Percentiles rank a stretch among this genome's conserved stretches.
Evolutionary conservation across 352 stramenopile species (phyloP).

Genomic region (Achlya hypogyna): DNA sequence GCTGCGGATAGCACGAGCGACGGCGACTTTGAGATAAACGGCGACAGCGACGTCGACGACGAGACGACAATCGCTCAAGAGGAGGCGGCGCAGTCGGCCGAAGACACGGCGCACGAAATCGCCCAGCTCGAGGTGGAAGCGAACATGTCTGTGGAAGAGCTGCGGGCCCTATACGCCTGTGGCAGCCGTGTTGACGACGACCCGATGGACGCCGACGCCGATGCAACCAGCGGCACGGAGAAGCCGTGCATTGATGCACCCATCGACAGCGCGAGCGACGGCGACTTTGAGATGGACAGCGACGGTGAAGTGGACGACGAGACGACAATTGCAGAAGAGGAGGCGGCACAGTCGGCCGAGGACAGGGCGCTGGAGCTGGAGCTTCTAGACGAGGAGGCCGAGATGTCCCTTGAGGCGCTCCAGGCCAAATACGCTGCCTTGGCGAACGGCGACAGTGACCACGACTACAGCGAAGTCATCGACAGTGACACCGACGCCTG

Average conservation of each 20-base stretch:
- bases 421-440: conserved; percentile 36
- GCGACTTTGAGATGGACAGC: conserved; percentile 23
- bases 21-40: conserved; percentile 39
- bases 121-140: conserved; percentile 55
- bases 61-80: conserved; percentile 33
- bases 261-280: conserved; percentile 25
- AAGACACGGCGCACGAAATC: conserved; percentile 44
- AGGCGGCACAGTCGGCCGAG: conserved; percentile 32
- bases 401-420: conserved; percentile 88
- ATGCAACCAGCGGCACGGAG: too few species aligned
- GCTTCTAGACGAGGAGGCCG: conserved; percentile 77
- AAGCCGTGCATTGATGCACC: too few species aligned
- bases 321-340: conserved; percentile 80
- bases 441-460: not conserved
- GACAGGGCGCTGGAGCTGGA: conserved; percentile 73
- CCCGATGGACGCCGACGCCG: not conserved
- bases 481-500: not conserved
- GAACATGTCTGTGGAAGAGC: conserved; percentile 72
- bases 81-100: conserved; percentile 21
- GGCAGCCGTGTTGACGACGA: conserved; percentile 1
- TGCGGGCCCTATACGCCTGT: conserved; percentile 55
- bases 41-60: conserved; percentile 29
- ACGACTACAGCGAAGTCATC: not conserved
- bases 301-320: conserved; percentile 73
- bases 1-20: conserved; percentile 72